Conservation (phyloP, 2,329 filamentous ascomycete species). For the Colletotrichum cereale region DNA sequence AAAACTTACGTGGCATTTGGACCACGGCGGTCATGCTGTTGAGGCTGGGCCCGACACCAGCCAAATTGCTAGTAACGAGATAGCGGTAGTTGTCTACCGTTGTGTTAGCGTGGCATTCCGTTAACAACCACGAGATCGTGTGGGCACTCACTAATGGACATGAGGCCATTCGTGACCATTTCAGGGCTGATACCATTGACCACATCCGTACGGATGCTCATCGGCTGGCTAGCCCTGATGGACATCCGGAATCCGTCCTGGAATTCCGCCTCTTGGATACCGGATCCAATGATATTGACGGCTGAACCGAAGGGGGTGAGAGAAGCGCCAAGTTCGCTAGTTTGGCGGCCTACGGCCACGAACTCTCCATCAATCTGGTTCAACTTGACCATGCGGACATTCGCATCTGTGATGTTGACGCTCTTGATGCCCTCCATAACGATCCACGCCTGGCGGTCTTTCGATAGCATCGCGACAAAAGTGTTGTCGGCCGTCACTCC, state of each 20-base stretch:
- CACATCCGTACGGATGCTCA: slow-evolving; percentile 42
- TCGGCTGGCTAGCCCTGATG: slow-evolving; percentile 43
- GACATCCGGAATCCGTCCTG: slow-evolving; percentile 44
- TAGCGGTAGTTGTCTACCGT: slow-evolving; percentile 43
- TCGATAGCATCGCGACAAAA: slow-evolving; percentile 42
- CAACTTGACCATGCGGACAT: slow-evolving; percentile 43
- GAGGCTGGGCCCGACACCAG: slow-evolving; percentile 41
- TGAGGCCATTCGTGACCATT: slow-evolving; percentile 42
- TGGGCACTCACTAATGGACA: slow-evolving; percentile 40
- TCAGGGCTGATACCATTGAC: slow-evolving; percentile 43
- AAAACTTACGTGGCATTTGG: slow-evolving; percentile 42
- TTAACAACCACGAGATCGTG: not conserved
- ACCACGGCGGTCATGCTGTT: slow-evolving; percentile 43
- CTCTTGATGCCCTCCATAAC: slow-evolving; percentile 42
- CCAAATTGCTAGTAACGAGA: slow-evolving; percentile 43
- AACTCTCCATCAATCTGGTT: slow-evolving; percentile 43
- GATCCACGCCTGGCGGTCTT: slow-evolving; percentile 43
- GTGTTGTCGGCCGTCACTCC: slow-evolving; percentile 43
- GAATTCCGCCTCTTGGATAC: slow-evolving; percentile 44
- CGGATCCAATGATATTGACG: slow-evolving; percentile 41
- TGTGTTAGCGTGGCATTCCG: not conserved
- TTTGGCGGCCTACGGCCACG: slow-evolving; percentile 42
- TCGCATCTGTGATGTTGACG: slow-evolving; percentile 43
- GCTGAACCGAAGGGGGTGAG: slow-evolving; percentile 42
- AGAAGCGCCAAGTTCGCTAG: slow-evolving; percentile 40